Conservation (phyloP, 768 basidiomycete species). For the Auricularia sp. region DNA sequence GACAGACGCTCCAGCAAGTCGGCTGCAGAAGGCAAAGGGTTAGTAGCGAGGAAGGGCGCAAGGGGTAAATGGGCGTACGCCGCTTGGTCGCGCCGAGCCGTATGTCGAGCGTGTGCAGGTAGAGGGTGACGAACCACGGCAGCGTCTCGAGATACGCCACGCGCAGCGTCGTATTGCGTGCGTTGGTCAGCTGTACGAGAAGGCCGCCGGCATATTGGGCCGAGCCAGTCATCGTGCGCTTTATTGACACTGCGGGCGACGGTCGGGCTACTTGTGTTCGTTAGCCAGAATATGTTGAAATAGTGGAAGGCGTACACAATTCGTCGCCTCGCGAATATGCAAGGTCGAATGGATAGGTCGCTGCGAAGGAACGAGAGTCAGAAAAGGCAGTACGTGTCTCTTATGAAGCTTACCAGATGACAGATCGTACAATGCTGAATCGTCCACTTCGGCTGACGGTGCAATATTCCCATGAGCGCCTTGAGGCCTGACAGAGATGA, state of each 20-base stretch:
- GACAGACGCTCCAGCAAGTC: conserved; percentile 52
- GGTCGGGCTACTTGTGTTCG: not conserved
- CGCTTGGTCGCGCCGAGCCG: conserved; percentile 35
- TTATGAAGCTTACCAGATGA: not conserved
- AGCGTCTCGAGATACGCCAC: conserved; percentile 80
- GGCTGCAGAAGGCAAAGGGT: conserved; percentile 27
- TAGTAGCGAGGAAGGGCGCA: not conserved
- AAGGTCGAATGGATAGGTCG: too few relatives aligned
- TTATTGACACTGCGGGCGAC: conserved; percentile 29
- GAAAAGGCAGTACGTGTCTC: not conserved
- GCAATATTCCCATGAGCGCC: conserved; percentile 44
- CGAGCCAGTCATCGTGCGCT: conserved; percentile 60
- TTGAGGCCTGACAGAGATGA: conserved; percentile 27
- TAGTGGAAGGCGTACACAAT: too few relatives aligned
- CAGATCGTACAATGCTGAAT: not conserved
- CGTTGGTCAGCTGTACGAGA: conserved; percentile 55
- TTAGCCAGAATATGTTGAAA: too few relatives aligned
- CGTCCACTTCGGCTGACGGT: conserved; percentile 20
- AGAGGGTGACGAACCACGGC: conserved; percentile 87
- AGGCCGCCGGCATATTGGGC: conserved; percentile 72
- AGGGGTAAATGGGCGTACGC: conserved; percentile 25
- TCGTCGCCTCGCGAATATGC: too few relatives aligned
- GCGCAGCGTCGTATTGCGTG: conserved; percentile 30
- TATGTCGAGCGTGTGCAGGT: conserved; percentile 65
- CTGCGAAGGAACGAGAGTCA: not conserved